Evolutionary conservation across 345 rosid species (phyloP).

Genomic region (Pseudoturritis turrita): DNA sequence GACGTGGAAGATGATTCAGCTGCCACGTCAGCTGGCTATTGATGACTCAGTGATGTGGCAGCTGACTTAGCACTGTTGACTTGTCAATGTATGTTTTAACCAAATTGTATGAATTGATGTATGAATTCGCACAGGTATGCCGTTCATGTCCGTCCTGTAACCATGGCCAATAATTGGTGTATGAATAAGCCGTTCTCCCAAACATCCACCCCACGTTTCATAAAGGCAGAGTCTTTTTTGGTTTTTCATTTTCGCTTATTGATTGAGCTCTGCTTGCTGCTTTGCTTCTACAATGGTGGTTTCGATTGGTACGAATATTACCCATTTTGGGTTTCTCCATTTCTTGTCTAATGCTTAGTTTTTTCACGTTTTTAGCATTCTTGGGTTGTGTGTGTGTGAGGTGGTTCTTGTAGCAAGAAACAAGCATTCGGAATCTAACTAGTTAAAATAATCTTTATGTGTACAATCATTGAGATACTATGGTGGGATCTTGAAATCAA

Average conservation of each 20-base stretch:
- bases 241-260: neutral
- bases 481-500: neutral
- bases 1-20: no score
- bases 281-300: slow-evolving; percentile 28
- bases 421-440: neutral
- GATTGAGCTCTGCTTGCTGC: neutral
- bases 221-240: neutral
- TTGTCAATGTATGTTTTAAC: no score
- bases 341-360: neutral
- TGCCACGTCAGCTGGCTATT: no score
- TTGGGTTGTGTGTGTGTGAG: slow-evolving; percentile 10
- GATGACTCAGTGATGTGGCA: no score
- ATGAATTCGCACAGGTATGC: no score
- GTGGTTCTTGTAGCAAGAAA: neutral
- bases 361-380: neutral
- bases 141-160: no score
- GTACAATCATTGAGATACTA: neutral
- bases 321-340: neutral
- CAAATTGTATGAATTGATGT: no score
- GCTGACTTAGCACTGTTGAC: no score
- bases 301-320: slow-evolving; percentile 7
- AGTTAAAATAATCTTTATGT: neutral
- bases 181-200: no score
- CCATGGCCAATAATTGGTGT: no score
- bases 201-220: neutral